Conservation (phyloP, 2,329 filamentous ascomycete species). For the Aspergillus aculeatinus region DNA sequence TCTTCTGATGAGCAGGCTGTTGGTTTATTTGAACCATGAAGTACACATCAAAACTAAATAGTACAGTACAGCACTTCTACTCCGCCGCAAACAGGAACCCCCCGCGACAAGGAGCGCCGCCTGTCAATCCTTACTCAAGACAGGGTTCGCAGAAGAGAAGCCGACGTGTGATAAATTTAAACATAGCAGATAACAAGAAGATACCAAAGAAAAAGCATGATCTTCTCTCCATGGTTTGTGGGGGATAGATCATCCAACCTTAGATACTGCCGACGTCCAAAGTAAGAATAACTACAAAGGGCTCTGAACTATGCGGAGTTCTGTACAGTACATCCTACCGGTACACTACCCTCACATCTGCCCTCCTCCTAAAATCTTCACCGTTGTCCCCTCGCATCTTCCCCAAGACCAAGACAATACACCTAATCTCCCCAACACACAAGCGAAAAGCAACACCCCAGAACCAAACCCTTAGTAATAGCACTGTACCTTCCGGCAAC, state of each 20-base stretch:
- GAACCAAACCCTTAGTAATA: not conserved
- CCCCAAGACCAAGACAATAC: no score
- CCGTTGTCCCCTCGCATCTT: no score
- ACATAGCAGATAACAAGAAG: not conserved
- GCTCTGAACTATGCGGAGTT: no score
- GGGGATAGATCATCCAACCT: not conserved
- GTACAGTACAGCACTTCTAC: not conserved
- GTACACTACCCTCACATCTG: not conserved
- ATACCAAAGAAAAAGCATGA: not conserved
- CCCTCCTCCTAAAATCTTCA: not conserved
- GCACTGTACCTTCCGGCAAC: not conserved
- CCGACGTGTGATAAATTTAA: not conserved
- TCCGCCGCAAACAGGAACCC: not conserved
- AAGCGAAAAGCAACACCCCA: not conserved
- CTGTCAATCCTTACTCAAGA: constrained; percentile 6
- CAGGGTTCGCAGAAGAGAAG: not conserved
- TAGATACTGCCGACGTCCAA: not conserved
- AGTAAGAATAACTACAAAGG: not conserved
- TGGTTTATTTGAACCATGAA: not conserved
- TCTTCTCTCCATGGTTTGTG: not conserved
- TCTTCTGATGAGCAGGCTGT: not conserved
- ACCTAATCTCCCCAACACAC: no score
- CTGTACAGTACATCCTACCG: not conserved
- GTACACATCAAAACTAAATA: no score
- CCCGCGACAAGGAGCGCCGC: not conserved